Conservation (phyloP, 495 filamentous ascomycete genomes). For the Penicillium paxilli region DNA sequence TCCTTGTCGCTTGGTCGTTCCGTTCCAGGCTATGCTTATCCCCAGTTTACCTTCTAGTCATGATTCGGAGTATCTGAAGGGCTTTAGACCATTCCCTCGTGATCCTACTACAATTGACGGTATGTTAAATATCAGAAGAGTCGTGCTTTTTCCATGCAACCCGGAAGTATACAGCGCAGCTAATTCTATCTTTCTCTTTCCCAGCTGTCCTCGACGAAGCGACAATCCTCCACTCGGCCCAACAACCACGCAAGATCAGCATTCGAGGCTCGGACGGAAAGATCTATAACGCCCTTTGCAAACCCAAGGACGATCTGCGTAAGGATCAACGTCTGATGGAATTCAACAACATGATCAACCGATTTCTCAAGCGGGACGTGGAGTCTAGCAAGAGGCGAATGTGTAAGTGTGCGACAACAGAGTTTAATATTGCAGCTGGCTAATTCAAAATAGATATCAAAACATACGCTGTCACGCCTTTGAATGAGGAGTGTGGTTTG, state of each 20-base stretch:
- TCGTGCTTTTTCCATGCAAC: no score
- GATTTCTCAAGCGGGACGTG: constrained; percentile 84
- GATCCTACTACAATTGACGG: constrained; percentile 60
- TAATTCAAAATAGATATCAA: constrained; percentile 65
- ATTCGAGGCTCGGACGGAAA: constrained; percentile 87
- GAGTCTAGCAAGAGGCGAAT: constrained; percentile 83
- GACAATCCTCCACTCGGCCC: constrained; percentile 84
- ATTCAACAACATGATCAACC: constrained; percentile 97
- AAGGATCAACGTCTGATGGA: constrained; percentile 99
- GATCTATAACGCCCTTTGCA: constrained; percentile 86
- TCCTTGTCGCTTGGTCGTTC: constrained; percentile 82
- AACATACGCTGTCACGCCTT: constrained; percentile 92
- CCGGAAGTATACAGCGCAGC: no score
- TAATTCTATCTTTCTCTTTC: constrained; percentile 9
- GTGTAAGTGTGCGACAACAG: constrained; percentile 54
- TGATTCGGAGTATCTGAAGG: constrained; percentile 63
- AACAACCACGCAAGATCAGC: constrained; percentile 87
- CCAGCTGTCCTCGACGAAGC: constrained; percentile 78
- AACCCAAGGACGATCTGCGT: constrained; percentile 95
- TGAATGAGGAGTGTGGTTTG: constrained; percentile 96
- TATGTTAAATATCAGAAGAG: constrained; percentile 19
- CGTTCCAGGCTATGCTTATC: constrained; percentile 79
- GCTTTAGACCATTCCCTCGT: constrained; percentile 79
- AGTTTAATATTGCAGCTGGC: background rate
- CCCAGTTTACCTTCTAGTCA: constrained; percentile 77